Evolutionary conservation across 345 rosid genomes (phyloP).

Genomic region (Rhizophora mangle): DNA sequence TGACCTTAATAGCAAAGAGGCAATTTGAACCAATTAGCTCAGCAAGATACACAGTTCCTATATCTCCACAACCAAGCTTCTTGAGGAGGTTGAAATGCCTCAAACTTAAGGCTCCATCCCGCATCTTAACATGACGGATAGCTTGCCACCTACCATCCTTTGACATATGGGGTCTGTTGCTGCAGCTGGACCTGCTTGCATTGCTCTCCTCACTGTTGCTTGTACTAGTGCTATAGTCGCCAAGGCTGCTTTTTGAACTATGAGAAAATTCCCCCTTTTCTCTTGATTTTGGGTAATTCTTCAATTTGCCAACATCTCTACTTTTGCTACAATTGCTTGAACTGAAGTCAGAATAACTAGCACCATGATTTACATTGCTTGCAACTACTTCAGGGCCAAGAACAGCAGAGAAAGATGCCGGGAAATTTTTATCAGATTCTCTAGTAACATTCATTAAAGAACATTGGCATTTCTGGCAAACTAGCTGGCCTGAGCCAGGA

Average conservation of each 20-base stretch:
- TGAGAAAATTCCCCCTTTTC: slow-evolving; percentile 78
- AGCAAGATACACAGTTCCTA: slow-evolving; percentile 93
- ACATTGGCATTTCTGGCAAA: slow-evolving; percentile 87
- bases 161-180: slow-evolving; percentile 95
- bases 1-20: slow-evolving; percentile 88
- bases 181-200: slow-evolving; percentile 72
- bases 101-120: slow-evolving; percentile 60
- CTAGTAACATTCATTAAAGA: slow-evolving; percentile 40
- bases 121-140: slow-evolving; percentile 50
- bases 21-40: slow-evolving; percentile 71
- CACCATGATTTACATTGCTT: slow-evolving; percentile 25
- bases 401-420: slow-evolving; percentile 19
- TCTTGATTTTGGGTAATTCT: slow-evolving; percentile 43
- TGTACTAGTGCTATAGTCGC: slow-evolving; percentile 74
- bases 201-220: slow-evolving; percentile 85
- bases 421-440: slow-evolving; percentile 38
- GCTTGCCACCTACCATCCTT: slow-evolving; percentile 90
- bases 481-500: slow-evolving; percentile 38
- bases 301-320: slow-evolving; percentile 30
- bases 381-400: slow-evolving; percentile 40
- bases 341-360: slow-evolving; percentile 31
- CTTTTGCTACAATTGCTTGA: slow-evolving; percentile 31
- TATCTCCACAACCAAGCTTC: slow-evolving; percentile 97
- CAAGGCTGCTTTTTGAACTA: slow-evolving; percentile 84
- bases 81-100: slow-evolving; percentile 76